Percentiles rank a stretch among this genome's conserved stretches.
phyloP scores from a whole-genome alignment of 768 basidiomycete genomes.

The Podaxis sp. region DNA sequence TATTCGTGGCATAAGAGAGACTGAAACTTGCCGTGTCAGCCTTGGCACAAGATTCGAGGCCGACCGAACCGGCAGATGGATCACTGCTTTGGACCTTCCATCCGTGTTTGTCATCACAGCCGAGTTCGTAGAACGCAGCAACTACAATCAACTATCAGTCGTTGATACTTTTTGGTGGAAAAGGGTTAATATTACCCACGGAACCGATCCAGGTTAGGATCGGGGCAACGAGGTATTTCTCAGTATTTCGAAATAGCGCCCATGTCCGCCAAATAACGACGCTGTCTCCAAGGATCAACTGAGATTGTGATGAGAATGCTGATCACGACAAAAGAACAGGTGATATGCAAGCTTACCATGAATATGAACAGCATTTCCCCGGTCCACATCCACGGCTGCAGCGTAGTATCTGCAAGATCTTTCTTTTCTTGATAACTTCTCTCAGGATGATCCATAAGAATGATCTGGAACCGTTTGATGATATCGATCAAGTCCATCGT shows the following conservation, averaged over 20 bases:
- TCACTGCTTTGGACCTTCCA: constrained; percentile 23
- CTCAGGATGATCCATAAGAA: constrained; percentile 22
- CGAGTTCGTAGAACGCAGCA: constrained; percentile 28
- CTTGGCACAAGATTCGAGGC: constrained; percentile 23
- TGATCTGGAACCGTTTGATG: constrained; percentile 25
- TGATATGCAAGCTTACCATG: constrained; percentile 17
- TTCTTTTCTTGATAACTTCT: constrained; percentile 18
- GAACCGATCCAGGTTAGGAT: constrained; percentile 27
- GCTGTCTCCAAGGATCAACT: constrained; percentile 28
- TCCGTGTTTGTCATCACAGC: constrained; percentile 25
- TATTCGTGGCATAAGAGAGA: constrained; percentile 28
- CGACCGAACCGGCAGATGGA: constrained; percentile 25
- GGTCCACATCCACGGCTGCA: constrained; percentile 26
- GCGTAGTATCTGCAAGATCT: constrained; percentile 19
- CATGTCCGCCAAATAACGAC: constrained; percentile 32
- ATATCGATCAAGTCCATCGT: constrained; percentile 27
- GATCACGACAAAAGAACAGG: neutral
- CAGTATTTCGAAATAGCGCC: constrained; percentile 20
- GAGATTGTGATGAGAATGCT: neutral
- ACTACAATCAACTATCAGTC: constrained; percentile 14
- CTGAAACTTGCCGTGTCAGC: constrained; percentile 28
- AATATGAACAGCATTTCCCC: constrained; percentile 30
- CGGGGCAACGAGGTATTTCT: constrained; percentile 21
- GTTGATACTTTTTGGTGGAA: neutral
- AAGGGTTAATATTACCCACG: constrained; percentile 16